phyloP scores from a whole-genome alignment of 129 eudicot genomes.

The Flaveria linearis region DNA sequence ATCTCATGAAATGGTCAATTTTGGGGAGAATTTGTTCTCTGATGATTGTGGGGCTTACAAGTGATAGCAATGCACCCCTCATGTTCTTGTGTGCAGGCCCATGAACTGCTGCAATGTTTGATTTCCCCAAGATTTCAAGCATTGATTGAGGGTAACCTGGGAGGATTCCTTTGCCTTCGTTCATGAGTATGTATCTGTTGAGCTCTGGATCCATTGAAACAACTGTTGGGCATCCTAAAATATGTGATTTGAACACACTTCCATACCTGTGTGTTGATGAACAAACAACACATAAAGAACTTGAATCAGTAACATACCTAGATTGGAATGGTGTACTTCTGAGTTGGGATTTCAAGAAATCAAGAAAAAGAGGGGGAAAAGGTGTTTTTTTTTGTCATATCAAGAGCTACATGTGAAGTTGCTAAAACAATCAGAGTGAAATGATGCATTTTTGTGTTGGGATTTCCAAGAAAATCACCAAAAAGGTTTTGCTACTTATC shows the following conservation, averaged over 20 bases:
- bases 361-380: neutral
- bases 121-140: constrained; percentile 94
- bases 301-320: neutral
- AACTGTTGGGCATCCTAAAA: constrained; percentile 90
- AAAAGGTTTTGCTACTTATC: constrained; percentile 19
- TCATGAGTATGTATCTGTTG: constrained; percentile 77
- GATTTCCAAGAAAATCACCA: constrained; percentile 24
- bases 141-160: constrained; percentile 99
- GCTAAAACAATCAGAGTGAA: constrained; percentile 5
- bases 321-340: constrained; percentile 8
- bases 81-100: constrained; percentile 94
- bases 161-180: constrained; percentile 84
- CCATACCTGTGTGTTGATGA: constrained; percentile 56
- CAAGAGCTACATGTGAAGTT: constrained; percentile 10
- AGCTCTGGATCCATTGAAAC: constrained; percentile 97
- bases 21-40: constrained; percentile 74
- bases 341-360: constrained; percentile 5
- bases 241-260: constrained; percentile 82
- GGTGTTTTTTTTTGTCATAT: constrained; percentile 3
- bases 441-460: constrained; percentile 36
- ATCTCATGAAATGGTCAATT: constrained; percentile 89
- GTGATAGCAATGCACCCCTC: constrained; percentile 95
- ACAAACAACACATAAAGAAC: neutral
- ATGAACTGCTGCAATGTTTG: constrained; percentile 99
- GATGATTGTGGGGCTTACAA: constrained; percentile 80